Evolutionary conservation across 2,329 filamentous ascomycete genomes (phyloP), one percentile per base, ranked within the genome.

Genomic region (Hypoxylon sp.): DNA sequence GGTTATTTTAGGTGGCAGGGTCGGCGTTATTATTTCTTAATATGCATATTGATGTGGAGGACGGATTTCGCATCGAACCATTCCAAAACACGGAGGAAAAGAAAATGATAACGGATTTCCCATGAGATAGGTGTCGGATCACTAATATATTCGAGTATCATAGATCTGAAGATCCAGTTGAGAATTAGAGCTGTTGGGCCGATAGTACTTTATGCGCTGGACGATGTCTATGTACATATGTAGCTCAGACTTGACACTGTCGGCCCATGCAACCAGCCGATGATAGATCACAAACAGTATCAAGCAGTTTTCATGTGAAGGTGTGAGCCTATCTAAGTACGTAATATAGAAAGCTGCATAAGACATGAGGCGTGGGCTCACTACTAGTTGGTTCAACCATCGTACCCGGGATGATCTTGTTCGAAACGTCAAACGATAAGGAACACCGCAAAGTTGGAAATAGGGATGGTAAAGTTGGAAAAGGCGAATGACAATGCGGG

Each of bases 191-290:
- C 19, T n/a, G 32, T n/a, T 46, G 25, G 23, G 45, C 46, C 29
- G 41, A 45, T 37, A 19, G 39, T 53, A 25, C 41, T 37, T 51
- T 25, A 46, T 60, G 30, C 34, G 32, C 32, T 32, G 39, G 27
- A 27, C 53, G 27, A 52, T 37, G 45, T 14, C 5, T 29, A 32
- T 59, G 25, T 29, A 56, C 7, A n/a, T n/a, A n/a, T n/a, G n/a
- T n/a, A n/a, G n/a, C 37, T 16, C 45, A 51, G 45, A 39, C 58
- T 56, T 68, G 54, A 58, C 59, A 58, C 62, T 46, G 45, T 43
- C 52, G 32, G 51, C 29, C 23, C 37, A 65, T 66, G 66, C 63
- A 58, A 50, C 58, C 51, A 56, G 25, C 63, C 63, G 63, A 48
- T 59, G 56, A 61, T 63, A 45, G 30, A 30, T 56, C 41, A 56